phyloP scores from a whole-genome alignment of 2,329 filamentous ascomycete species.

The Botrytis tulipae region DNA sequence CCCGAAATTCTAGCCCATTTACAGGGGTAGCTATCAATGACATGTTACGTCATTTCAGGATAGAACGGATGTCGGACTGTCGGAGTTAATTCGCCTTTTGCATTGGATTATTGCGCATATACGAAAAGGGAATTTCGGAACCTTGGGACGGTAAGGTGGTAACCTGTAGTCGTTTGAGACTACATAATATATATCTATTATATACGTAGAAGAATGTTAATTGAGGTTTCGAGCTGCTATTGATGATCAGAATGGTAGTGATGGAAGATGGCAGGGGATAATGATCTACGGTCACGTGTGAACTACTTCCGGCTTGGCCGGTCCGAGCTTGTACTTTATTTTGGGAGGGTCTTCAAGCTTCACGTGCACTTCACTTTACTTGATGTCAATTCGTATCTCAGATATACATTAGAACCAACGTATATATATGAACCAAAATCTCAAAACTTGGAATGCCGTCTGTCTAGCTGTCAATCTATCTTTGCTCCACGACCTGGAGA shows the following conservation, averaged over 20 bases:
- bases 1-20: neutral
- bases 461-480: no score
- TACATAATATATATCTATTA: neutral
- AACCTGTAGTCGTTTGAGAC: no score
- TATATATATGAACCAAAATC: no score
- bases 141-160: neutral
- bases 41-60: neutral
- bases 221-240: neutral
- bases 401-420: neutral
- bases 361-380: neutral
- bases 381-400: neutral
- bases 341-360: neutral
- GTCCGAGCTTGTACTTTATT: neutral
- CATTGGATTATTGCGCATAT: neutral
- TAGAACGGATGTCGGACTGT: conserved; percentile 3
- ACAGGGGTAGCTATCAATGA: neutral
- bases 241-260: neutral
- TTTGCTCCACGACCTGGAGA: no score
- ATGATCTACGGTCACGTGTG: conserved; percentile 6
- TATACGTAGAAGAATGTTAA: no score
- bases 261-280: neutral
- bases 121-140: no score
- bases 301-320: neutral
- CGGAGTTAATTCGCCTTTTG: neutral
- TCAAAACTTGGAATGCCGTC: no score